Evolutionary conservation across 106 monocot species (phyloP).

Genomic region (Acanthochlamys bracteata): DNA sequence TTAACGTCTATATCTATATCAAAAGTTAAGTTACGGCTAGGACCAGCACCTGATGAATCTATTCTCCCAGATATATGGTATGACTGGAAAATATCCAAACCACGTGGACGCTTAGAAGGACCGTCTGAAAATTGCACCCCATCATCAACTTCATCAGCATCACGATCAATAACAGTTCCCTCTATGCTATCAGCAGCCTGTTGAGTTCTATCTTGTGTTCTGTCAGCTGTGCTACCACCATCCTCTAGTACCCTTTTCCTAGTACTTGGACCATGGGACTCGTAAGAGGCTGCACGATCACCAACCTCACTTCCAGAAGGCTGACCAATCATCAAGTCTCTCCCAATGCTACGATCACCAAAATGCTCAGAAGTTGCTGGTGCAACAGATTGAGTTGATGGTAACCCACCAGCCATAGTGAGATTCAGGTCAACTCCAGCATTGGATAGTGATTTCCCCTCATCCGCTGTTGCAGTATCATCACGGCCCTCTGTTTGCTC

Average conservation of each 20-base stretch:
- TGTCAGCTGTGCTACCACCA: conserved; percentile 96
- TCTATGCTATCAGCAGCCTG: conserved; percentile 89
- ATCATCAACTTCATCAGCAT: conserved; percentile 87
- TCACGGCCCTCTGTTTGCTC: conserved; percentile 46
- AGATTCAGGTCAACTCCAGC: conserved; percentile 83
- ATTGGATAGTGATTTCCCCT: conserved; percentile 60
- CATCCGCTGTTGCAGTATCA: conserved; percentile 54
- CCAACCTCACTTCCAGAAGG: conserved; percentile 98
- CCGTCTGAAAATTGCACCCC: conserved; percentile 58
- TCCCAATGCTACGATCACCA: conserved; percentile 57
- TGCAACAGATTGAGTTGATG: conserved; percentile 39
- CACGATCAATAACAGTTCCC: conserved; percentile 83
- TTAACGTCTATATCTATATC: conserved; percentile 54
- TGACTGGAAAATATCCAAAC: conserved; percentile 47
- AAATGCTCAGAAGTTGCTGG: conserved; percentile 38
- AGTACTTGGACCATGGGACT: conserved; percentile 91
- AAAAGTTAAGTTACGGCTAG: conserved; percentile 51
- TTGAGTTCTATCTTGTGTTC: conserved; percentile 61
- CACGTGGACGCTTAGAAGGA: conserved; percentile 48
- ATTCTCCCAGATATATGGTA: conserved; percentile 27
- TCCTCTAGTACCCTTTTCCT: conserved; percentile 81
- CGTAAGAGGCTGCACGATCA: conserved; percentile 91
- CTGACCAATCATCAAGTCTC: conserved; percentile 91
- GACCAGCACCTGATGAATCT: conserved; percentile 72
- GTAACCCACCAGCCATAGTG: conserved; percentile 70